A percentile compares a stretch with the other conserved stretches of the same genome.
These are phyloP conservation scores for Williopsis jadinii DNA, from an alignment of 1,139 yeast species.

Conservation along the genomic window DNA sequence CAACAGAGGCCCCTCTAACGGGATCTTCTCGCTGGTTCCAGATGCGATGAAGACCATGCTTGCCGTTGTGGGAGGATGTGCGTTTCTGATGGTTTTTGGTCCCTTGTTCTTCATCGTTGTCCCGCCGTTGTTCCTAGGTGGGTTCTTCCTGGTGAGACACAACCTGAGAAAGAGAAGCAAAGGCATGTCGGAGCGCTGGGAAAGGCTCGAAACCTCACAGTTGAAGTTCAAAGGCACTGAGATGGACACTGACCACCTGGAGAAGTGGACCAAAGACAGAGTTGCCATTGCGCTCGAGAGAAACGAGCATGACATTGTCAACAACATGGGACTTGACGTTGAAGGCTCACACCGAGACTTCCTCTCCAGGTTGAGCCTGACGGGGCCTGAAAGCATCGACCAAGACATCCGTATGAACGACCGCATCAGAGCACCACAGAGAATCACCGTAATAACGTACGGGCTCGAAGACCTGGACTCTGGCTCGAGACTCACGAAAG, in stretches of 20 bases:
- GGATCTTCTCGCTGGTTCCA: conserved; percentile 3
- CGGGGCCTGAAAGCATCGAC: conserved; percentile 26
- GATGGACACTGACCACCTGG: conserved; percentile 11
- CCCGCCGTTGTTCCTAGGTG: conserved; percentile 30
- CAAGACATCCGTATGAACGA: conserved; percentile 22
- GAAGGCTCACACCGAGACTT: conserved; percentile 6
- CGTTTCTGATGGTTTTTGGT: conserved; percentile 28
- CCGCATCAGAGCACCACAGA: conserved; percentile 1
- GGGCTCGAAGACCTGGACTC: conserved; percentile 23
- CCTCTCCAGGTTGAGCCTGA: conserved; percentile 22
- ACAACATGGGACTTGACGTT: conserved; percentile 15
- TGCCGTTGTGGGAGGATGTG: conserved; percentile 9
- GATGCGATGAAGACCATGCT: conserved; percentile 7
- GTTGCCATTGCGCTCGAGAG: conserved; percentile 27
- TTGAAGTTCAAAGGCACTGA: conserved; percentile 14
- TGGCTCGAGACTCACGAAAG: conserved; percentile 18
- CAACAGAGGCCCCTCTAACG: conserved; percentile 2
- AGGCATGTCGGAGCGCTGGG: conserved; percentile 16
- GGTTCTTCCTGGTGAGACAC: conserved; percentile 21
- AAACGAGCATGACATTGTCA: conserved; percentile 26
- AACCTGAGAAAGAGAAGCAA: conserved; percentile 13
- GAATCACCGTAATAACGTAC: conserved; percentile 24
- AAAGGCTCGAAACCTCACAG: conserved; percentile 8
- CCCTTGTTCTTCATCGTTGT: conserved; percentile 28
- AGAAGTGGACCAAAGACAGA: conserved; percentile 22